Evolutionary conservation across 331 rosid species (phyloP).

Genomic region (Malus hybrid): DNA sequence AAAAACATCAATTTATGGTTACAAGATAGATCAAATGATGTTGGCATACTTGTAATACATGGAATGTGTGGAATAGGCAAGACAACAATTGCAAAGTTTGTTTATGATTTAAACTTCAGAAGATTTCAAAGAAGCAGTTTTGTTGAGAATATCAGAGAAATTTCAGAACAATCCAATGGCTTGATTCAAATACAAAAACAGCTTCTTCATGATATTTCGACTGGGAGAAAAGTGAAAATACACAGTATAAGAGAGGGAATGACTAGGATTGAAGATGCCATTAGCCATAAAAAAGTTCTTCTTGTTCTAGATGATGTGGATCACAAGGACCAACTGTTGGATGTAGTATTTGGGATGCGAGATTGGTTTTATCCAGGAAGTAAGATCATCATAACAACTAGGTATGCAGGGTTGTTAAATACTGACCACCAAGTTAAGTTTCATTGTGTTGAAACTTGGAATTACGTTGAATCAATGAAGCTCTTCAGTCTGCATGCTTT

Average conservation of each 20-base stretch:
- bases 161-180: not conserved
- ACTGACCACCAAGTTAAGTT: not conserved
- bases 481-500: not conserved
- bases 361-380: constrained; percentile 1
- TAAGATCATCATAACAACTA: constrained; percentile 8
- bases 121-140: not conserved
- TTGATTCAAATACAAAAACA: not conserved
- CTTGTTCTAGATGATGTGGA: constrained; percentile 14
- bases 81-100: constrained; percentile 4
- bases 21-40: not conserved
- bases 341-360: not conserved
- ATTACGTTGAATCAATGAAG: not conserved
- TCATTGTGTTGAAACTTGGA: not conserved
- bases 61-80: constrained; percentile 11
- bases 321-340: not conserved
- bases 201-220: not conserved
- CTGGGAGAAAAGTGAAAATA: not conserved
- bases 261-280: not conserved
- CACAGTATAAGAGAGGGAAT: not conserved
- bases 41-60: not conserved
- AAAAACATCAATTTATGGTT: not conserved
- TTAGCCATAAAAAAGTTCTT: not conserved
- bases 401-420: not conserved
- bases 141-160: not conserved
- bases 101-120: not conserved